These are phyloP conservation scores for Rubia occidens DNA, from an alignment of 305 asterid genomes.

Conservation along the genomic window DNA sequence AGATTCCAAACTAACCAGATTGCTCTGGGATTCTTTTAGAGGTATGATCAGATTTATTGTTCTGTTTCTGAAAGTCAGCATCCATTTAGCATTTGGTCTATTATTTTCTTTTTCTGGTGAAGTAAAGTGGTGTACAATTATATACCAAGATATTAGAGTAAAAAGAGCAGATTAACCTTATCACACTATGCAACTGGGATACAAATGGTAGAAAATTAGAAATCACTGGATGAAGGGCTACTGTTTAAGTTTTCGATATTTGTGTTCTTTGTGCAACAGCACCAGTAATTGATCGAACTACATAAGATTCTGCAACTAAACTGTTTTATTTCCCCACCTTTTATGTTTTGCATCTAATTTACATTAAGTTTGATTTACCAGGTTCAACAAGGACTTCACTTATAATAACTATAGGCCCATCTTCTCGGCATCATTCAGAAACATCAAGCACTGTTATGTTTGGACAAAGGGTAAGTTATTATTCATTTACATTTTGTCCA, in stretches of 20 bases:
- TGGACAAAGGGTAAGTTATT: slow-evolving; percentile 80
- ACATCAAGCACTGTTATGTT: slow-evolving; percentile 88
- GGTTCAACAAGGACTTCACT: slow-evolving; percentile 98
- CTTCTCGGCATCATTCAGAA: slow-evolving; percentile 82
- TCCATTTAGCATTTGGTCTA: not conserved
- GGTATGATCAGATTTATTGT: slow-evolving; percentile 31
- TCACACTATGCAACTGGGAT: not conserved
- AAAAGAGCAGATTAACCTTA: not conserved
- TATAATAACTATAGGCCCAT: slow-evolving; percentile 73
- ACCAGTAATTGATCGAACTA: not conserved
- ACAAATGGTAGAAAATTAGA: not conserved
- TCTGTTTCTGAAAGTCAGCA: slow-evolving; percentile 4
- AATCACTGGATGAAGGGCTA: not conserved
- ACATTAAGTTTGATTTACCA: slow-evolving; percentile 26
- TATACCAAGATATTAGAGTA: not conserved
- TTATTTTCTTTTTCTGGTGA: not conserved
- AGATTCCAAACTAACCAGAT: slow-evolving; percentile 87
- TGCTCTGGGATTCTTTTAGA: slow-evolving; percentile 96
- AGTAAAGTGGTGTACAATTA: not conserved
- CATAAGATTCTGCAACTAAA: slow-evolving; percentile 4
- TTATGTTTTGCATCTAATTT: not conserved
- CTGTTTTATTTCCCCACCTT: not conserved
- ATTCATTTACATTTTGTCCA: slow-evolving; percentile 8
- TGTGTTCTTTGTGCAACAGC: not conserved
- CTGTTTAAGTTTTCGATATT: not conserved